These are phyloP conservation scores for Strobilomyces confusus DNA, from an alignment of 768 basidiomycete species.

Conservation along the genomic window DNA sequence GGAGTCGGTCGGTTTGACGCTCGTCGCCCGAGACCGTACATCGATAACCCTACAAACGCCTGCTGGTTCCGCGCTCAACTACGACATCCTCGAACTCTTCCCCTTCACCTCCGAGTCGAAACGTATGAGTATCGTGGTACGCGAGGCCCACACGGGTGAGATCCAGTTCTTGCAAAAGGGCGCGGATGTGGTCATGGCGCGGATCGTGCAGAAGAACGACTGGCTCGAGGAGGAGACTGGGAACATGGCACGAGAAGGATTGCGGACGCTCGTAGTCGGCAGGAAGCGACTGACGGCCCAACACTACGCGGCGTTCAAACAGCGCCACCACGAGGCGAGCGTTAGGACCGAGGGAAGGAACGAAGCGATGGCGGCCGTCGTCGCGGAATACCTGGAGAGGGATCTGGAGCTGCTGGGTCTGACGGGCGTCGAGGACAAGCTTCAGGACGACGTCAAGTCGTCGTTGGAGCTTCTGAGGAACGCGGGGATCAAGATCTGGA, in stretches of 20 bases:
- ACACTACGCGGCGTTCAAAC: constrained; percentile 71
- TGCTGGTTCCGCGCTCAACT: constrained; percentile 56
- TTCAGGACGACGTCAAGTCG: constrained; percentile 94
- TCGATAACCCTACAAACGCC: constrained; percentile 82
- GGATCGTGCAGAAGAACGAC: constrained; percentile 93
- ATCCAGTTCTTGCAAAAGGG: constrained; percentile 94
- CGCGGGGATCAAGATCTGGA: constrained; percentile 99
- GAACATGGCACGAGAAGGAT: constrained; percentile 96
- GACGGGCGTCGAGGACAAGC: constrained; percentile 98
- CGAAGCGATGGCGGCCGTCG: constrained; percentile 73
- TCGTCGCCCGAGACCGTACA: constrained; percentile 86
- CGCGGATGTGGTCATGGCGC: constrained; percentile 96
- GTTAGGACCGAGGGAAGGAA: constrained; percentile 74
- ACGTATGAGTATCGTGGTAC: constrained; percentile 97
- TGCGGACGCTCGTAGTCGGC: constrained; percentile 91
- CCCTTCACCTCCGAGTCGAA: constrained; percentile 99
- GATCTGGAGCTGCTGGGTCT: constrained; percentile 90
- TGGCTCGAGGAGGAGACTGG: constrained; percentile 99
- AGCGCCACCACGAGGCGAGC: constrained; percentile 70
- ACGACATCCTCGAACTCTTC: constrained; percentile 90
- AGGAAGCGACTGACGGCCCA: constrained; percentile 70
- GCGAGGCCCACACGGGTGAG: constrained; percentile 70
- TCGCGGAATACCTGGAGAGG: constrained; percentile 73
- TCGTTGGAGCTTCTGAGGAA: constrained; percentile 91
- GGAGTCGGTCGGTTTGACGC: constrained; percentile 86